Evolutionary conservation across 192 early-diverging fungal genomes (phyloP).

Genomic region (Coemansia sp.): DNA sequence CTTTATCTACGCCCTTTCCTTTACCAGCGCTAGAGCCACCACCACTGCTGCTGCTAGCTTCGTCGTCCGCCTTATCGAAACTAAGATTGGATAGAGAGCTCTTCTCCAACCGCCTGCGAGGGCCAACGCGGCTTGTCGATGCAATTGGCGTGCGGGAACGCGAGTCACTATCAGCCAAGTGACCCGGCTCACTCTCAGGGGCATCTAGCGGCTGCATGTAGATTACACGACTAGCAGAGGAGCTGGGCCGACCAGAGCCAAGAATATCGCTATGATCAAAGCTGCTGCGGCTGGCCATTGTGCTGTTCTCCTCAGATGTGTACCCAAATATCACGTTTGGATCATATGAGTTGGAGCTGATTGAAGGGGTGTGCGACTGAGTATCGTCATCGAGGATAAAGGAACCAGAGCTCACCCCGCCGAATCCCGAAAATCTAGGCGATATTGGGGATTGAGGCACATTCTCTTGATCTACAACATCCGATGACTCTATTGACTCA

Average conservation of each 20-base stretch:
- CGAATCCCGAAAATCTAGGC: background rate
- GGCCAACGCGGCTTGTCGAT: slow-evolving; percentile 12
- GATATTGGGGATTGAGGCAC: slow-evolving; percentile 1
- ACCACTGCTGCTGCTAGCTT: slow-evolving; percentile 5
- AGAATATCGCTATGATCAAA: slow-evolving; percentile 41
- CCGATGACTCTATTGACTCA: slow-evolving; percentile 16
- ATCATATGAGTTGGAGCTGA: slow-evolving; percentile 45
- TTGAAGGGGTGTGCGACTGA: slow-evolving; percentile 26
- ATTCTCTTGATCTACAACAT: slow-evolving; percentile 1
- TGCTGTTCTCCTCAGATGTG: slow-evolving; percentile 52
- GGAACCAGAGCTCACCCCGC: background rate
- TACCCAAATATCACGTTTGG: slow-evolving; percentile 47
- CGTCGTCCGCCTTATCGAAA: slow-evolving; percentile 6
- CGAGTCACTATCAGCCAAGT: slow-evolving; percentile 22
- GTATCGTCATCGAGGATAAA: slow-evolving; percentile 19
- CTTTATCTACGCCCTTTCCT: background rate
- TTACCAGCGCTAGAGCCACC: background rate
- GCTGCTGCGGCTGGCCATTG: slow-evolving; percentile 53
- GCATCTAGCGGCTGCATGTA: slow-evolving; percentile 43
- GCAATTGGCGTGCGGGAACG: background rate
- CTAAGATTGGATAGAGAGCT: slow-evolving; percentile 16
- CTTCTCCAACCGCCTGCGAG: slow-evolving; percentile 3
- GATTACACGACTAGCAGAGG: slow-evolving; percentile 36
- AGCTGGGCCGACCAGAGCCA: slow-evolving; percentile 22
- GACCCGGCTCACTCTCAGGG: slow-evolving; percentile 12